These are phyloP conservation scores for Elsinoe batatas DNA, from an alignment of 2,329 filamentous ascomycete genomes.

Conservation along the genomic window DNA sequence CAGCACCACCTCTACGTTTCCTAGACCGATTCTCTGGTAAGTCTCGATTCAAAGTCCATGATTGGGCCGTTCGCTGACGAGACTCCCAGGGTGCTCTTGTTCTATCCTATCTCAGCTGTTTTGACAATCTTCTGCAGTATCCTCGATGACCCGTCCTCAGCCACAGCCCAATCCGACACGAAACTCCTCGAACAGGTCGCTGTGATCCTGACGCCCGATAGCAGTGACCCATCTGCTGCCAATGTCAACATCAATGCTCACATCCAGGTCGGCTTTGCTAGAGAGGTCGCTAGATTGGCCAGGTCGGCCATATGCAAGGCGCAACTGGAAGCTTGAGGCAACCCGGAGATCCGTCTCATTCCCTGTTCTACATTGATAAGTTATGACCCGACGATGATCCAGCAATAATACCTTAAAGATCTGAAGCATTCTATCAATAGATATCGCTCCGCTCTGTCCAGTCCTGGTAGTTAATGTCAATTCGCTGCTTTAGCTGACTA, in stretches of 20 bases:
- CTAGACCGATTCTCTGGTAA: slow-evolving; percentile 44
- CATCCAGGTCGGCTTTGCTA: slow-evolving; percentile 1
- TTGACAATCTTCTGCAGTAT: slow-evolving; percentile 48
- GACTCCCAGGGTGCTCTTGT: slow-evolving; percentile 41
- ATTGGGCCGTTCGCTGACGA: too few species aligned
- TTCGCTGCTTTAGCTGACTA: too few species aligned
- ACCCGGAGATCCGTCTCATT: too few species aligned
- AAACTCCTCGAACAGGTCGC: not conserved
- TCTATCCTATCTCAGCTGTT: slow-evolving; percentile 47
- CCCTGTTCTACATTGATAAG: not conserved
- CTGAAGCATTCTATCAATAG: not conserved
- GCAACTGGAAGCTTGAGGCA: not conserved
- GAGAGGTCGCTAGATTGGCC: slow-evolving; percentile 2
- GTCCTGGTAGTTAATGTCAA: too few species aligned
- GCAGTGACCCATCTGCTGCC: not conserved
- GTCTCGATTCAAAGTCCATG: too few species aligned
- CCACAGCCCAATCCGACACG: not conserved
- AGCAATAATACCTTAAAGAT: not conserved
- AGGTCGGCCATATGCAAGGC: slow-evolving; percentile 3
- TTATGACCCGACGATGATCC: too few species aligned
- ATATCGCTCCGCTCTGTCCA: too few species aligned
- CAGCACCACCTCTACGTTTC: slow-evolving; percentile 33
- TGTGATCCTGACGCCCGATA: not conserved
- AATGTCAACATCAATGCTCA: slow-evolving; percentile 8
- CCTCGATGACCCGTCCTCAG: slow-evolving; percentile 21